Evolutionary conservation across 805 yeast genomes (phyloP).

Genomic region (Saturnispora dispora): DNA sequence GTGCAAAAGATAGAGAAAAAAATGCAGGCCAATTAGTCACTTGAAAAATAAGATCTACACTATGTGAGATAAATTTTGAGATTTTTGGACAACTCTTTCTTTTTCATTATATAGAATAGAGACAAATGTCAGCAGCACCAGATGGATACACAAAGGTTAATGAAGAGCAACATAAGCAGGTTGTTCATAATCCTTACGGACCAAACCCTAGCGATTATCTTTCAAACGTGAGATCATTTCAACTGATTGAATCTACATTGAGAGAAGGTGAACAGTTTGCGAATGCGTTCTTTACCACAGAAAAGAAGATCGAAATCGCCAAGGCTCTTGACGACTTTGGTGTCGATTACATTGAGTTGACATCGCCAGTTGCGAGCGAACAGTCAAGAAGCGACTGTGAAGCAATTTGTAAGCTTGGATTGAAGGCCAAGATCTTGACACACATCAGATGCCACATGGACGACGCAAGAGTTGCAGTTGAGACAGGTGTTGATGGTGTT

Average conservation of each 20-base stretch:
- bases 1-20: neutral
- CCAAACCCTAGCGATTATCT: constrained; percentile 90
- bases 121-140: constrained; percentile 1
- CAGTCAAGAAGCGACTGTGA: constrained; percentile 91
- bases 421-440: constrained; percentile 90
- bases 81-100: neutral
- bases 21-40: neutral
- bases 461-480: constrained; percentile 94
- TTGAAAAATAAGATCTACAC: neutral
- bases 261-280: constrained; percentile 99
- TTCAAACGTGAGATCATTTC: constrained; percentile 82
- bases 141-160: constrained; percentile 34
- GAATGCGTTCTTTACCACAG: constrained; percentile 90
- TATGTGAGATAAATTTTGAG: neutral
- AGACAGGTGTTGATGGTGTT: constrained; percentile 98
- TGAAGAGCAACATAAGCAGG: constrained; percentile 33
- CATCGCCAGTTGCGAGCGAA: constrained; percentile 97
- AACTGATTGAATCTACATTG: constrained; percentile 88
- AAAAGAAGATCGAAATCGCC: constrained; percentile 93
- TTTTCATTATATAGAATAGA: neutral
- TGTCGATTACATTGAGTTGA: constrained; percentile 93
- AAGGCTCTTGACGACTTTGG: constrained; percentile 96
- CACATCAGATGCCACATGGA: constrained; percentile 99
- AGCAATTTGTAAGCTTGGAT: constrained; percentile 94
- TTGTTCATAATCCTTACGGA: constrained; percentile 61